Evolutionary conservation across 352 stramenopile species (phyloP).

Genomic region (Phytophthora brassicae): DNA sequence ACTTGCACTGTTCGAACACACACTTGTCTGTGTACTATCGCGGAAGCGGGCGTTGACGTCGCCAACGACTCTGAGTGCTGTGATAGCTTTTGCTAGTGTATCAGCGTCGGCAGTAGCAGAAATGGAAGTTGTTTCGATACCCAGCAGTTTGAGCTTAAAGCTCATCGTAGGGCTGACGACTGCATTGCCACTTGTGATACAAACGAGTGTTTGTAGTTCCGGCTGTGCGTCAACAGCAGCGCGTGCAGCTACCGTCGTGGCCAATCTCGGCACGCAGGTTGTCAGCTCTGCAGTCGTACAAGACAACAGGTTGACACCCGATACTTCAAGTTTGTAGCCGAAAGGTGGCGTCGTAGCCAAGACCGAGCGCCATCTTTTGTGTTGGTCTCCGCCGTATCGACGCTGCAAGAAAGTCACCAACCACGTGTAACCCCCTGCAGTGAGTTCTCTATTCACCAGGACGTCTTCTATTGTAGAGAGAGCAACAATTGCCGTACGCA

Average conservation of each 20-base stretch:
- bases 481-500: constrained; percentile 60
- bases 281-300: constrained; percentile 49
- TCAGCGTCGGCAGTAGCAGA: constrained; percentile 3
- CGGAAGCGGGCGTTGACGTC: constrained; percentile 52
- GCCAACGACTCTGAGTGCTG: constrained; percentile 58
- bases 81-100: constrained; percentile 49
- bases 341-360: constrained; percentile 38
- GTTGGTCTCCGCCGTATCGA: constrained; percentile 58
- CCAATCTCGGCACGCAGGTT: constrained; percentile 43
- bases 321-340: constrained; percentile 60
- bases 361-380: constrained; percentile 47
- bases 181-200: constrained; percentile 23
- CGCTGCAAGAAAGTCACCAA: constrained; percentile 66
- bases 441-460: constrained; percentile 52
- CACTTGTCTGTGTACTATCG: constrained; percentile 35
- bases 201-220: constrained; percentile 69
- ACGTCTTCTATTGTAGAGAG: constrained; percentile 66
- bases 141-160: constrained; percentile 73
- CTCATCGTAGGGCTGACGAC: constrained; percentile 19
- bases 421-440: constrained; percentile 77
- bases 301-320: constrained; percentile 51
- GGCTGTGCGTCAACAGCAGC: constrained; percentile 39
- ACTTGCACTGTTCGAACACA: constrained; percentile 45
- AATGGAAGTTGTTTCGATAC: constrained; percentile 40
- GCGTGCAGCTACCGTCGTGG: constrained; percentile 49